These are phyloP conservation scores for Kwoniella sp. DNA, from an alignment of 768 basidiomycete genomes.

Conservation along the genomic window DNA sequence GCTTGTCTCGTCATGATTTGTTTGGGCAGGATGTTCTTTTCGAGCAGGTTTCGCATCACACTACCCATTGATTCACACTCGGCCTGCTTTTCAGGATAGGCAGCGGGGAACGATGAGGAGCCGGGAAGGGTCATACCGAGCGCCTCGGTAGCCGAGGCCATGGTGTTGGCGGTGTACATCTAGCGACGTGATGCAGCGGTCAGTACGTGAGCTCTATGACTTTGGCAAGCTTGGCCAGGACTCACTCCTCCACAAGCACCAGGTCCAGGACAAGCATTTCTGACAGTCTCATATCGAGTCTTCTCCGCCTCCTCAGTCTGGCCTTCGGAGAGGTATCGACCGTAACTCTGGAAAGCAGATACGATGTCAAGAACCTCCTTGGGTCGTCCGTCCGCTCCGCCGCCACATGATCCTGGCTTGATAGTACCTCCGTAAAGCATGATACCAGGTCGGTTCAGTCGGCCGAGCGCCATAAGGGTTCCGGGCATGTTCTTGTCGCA, in stretches of 20 bases:
- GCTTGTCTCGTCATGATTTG: slow-evolving; percentile 97
- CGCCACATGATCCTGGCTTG: slow-evolving; percentile 85
- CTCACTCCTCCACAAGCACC: slow-evolving; percentile 96
- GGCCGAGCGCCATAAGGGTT: slow-evolving; percentile 92
- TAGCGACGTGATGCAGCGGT: slow-evolving; percentile 49
- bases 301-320: slow-evolving; percentile 78
- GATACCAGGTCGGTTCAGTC: slow-evolving; percentile 90
- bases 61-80: slow-evolving; percentile 81
- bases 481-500: slow-evolving; percentile 99
- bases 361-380: slow-evolving; percentile 89
- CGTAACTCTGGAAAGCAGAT: slow-evolving; percentile 96
- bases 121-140: slow-evolving; percentile 95
- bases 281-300: slow-evolving; percentile 80
- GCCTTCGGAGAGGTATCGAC: slow-evolving; percentile 88
- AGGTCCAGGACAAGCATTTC: slow-evolving; percentile 93
- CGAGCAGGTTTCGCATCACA: slow-evolving; percentile 82
- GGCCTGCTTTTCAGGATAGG: slow-evolving; percentile 79
- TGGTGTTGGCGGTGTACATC: slow-evolving; percentile 99
- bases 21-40: slow-evolving; percentile 86
- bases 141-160: slow-evolving; percentile 93
- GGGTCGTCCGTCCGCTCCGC: slow-evolving; percentile 55
- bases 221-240: no score
- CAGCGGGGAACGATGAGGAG: slow-evolving; percentile 95
- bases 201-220: no score
- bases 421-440: slow-evolving; percentile 99